Percentiles rank a stretch among this genome's conserved stretches.
phyloP scores from a whole-genome alignment of 805 yeast genomes.

The Saturnispora besseyi region DNA sequence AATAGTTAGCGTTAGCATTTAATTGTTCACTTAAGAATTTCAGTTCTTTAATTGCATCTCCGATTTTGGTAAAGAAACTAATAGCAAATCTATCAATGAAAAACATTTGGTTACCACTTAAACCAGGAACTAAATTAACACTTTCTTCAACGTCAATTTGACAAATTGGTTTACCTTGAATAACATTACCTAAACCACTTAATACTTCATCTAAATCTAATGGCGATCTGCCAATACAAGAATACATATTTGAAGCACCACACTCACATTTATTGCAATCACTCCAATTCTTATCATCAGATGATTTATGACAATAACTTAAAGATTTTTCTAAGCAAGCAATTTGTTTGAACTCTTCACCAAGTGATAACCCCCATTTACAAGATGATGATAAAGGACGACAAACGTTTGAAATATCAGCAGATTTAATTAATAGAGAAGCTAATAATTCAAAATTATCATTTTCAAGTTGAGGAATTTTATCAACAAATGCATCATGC shows the following conservation, averaged over 20 bases:
- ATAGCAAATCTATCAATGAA: conserved; percentile 78
- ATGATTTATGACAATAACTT: background rate
- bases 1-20: conserved; percentile 43
- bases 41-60: conserved; percentile 52
- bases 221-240: background rate
- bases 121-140: conserved; percentile 35
- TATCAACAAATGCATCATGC: conserved; percentile 62
- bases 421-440: conserved; percentile 77
- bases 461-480: conserved; percentile 32
- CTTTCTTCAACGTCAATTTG: conserved; percentile 34
- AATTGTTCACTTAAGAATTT: conserved; percentile 48
- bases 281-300: too few species aligned
- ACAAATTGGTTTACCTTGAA: conserved; percentile 12
- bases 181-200: background rate
- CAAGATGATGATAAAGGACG: conserved; percentile 67
- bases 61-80: conserved; percentile 60
- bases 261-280: conserved; percentile 21
- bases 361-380: conserved; percentile 79
- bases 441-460: conserved; percentile 36
- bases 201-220: conserved; percentile 4
- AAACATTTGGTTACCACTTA: conserved; percentile 70
- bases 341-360: conserved; percentile 70
- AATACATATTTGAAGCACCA: conserved; percentile 29
- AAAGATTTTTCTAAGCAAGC: conserved; percentile 35
- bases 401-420: conserved; percentile 91